Conservation (phyloP, 768 basidiomycete genomes). For the Hortiboletus flavorubellus region DNA sequence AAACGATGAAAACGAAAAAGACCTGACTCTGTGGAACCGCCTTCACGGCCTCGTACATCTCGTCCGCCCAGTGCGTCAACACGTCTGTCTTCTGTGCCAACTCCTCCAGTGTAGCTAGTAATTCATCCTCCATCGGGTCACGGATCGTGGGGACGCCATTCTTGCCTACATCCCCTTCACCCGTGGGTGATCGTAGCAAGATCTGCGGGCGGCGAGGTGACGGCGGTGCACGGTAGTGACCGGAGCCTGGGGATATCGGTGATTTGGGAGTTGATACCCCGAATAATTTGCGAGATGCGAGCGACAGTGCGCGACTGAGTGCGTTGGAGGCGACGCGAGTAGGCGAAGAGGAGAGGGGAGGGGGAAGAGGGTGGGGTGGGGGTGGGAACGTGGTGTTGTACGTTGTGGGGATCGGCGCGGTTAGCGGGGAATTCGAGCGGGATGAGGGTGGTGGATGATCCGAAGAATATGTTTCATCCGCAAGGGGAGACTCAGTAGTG, state of each 20-base stretch:
- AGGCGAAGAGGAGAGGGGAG: slow-evolving; percentile 65
- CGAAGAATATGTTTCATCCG: slow-evolving; percentile 39
- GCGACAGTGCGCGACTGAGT: slow-evolving; percentile 71
- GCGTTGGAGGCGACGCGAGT: slow-evolving; percentile 70
- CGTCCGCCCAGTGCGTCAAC: slow-evolving; percentile 90
- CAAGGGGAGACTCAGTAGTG: slow-evolving; percentile 45
- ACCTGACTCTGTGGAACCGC: slow-evolving; percentile 77
- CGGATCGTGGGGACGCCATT: slow-evolving; percentile 29
- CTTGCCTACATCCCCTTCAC: slow-evolving; percentile 37
- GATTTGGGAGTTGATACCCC: slow-evolving; percentile 46
- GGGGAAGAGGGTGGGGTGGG: slow-evolving; percentile 46
- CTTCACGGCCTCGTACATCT: slow-evolving; percentile 88
- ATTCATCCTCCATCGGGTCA: slow-evolving; percentile 76
- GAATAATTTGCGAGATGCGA: slow-evolving; percentile 81
- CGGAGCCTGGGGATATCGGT: slow-evolving; percentile 34
- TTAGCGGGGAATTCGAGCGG: slow-evolving; percentile 23
- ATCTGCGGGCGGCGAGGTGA: slow-evolving; percentile 58
- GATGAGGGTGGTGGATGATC: slow-evolving; percentile 34
- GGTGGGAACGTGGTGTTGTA: slow-evolving; percentile 65
- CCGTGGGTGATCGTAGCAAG: slow-evolving; percentile 36
- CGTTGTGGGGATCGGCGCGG: slow-evolving; percentile 18
- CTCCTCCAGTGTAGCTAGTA: slow-evolving; percentile 82
- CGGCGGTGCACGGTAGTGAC: slow-evolving; percentile 43
- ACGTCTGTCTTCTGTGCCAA: slow-evolving; percentile 96
- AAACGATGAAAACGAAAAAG: background rate